Conservation (phyloP, 2,329 filamentous ascomycete species). For the Talaromyces islandicus region DNA sequence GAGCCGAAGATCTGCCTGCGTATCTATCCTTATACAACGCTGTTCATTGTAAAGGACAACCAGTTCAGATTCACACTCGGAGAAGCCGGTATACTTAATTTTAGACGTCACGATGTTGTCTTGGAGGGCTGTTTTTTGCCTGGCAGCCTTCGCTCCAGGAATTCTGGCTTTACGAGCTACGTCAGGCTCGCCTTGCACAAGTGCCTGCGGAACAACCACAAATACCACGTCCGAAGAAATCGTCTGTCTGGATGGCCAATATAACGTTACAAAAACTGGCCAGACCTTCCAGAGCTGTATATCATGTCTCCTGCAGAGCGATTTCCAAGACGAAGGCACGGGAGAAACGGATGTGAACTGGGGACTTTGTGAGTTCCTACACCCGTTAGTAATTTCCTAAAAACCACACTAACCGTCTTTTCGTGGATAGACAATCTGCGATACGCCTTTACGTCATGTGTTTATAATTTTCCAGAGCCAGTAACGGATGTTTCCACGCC, state of each 20-base stretch:
- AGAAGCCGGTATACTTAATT: not conserved
- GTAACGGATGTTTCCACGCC: constrained; percentile 36
- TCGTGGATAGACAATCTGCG: constrained; percentile 37
- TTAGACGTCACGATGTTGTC: constrained; percentile 1
- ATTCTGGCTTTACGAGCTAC: constrained; percentile 26
- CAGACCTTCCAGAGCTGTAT: constrained; percentile 35
- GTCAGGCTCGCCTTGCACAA: constrained; percentile 33
- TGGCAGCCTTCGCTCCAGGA: constrained; percentile 17
- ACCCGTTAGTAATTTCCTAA: not conserved
- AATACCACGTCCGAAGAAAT: constrained; percentile 38
- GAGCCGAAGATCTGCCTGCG: not conserved
- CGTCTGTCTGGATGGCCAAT: constrained; percentile 35
- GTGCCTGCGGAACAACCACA: constrained; percentile 23
- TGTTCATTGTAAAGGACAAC: not conserved
- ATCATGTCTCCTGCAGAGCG: constrained; percentile 36
- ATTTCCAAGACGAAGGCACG: constrained; percentile 23
- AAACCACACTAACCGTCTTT: constrained; percentile 10
- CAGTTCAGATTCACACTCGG: not conserved
- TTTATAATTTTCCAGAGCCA: constrained; percentile 35
- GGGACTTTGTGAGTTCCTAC: constrained; percentile 36
- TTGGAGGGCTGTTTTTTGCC: constrained; percentile 15
- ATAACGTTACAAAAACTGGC: constrained; percentile 26
- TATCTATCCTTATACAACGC: not conserved
- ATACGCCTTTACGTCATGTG: constrained; percentile 38
- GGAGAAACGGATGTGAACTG: constrained; percentile 40